phyloP scores from a whole-genome alignment of 2,329 filamentous ascomycete genomes.

The Penicillium sp. region DNA sequence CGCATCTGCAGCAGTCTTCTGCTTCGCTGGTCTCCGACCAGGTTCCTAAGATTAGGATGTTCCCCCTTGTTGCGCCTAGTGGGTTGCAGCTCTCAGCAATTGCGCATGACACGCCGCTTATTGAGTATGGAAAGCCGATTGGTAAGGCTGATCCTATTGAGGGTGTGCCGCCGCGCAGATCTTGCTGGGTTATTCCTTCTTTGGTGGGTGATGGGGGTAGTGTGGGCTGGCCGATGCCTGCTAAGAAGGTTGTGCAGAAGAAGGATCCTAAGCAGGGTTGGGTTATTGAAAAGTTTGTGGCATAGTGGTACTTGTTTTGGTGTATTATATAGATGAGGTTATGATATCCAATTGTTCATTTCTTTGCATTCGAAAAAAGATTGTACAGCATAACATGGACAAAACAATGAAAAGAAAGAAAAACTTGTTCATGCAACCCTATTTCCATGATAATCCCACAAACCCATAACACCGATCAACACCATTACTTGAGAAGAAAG shows the following conservation, averaged over 20 bases:
- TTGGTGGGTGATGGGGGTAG: constrained; percentile 67
- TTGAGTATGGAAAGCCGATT: constrained; percentile 85
- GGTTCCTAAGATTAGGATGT: constrained; percentile 75
- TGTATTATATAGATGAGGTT: constrained; percentile 25
- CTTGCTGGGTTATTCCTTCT: constrained; percentile 81
- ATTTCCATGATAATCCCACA: neutral
- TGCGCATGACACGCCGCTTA: constrained; percentile 78
- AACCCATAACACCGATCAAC: neutral
- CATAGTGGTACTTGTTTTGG: constrained; percentile 19
- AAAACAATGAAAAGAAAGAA: neutral
- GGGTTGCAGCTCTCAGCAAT: constrained; percentile 73
- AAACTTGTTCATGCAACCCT: constrained; percentile 1
- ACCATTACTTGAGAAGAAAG: neutral
- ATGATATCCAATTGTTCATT: constrained; percentile 22
- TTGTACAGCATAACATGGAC: neutral
- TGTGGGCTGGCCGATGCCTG: constrained; percentile 79
- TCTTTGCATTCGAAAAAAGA: neutral
- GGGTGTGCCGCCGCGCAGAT: constrained; percentile 54
- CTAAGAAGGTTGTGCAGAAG: constrained; percentile 78
- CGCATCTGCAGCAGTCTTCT: constrained; percentile 71
- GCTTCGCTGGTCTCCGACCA: constrained; percentile 56
- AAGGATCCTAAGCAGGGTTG: constrained; percentile 71
- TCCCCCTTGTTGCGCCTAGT: constrained; percentile 76
- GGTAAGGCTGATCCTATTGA: constrained; percentile 66
- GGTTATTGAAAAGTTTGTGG: constrained; percentile 61